Conservation (phyloP, 1,284 basidiomycete genomes). For the Ustilago curta region DNA sequence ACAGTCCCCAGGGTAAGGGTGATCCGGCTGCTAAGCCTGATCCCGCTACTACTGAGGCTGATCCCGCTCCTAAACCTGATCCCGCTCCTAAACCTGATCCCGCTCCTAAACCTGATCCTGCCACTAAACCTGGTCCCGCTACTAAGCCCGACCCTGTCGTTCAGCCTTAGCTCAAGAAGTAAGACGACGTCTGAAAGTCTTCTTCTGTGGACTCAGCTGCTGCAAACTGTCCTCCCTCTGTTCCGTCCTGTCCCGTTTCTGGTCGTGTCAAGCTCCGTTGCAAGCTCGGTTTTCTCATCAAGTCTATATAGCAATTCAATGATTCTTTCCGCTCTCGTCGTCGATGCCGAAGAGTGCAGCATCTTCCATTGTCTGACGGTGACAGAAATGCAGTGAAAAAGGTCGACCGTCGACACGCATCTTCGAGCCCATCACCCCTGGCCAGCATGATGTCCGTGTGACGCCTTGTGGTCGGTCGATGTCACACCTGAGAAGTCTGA, state of each 20-base stretch:
- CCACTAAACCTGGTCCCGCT: not conserved
- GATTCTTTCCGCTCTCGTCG: no score
- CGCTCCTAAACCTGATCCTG: not conserved
- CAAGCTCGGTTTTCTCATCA: not conserved
- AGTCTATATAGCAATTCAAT: not conserved
- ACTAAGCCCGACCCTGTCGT: no score
- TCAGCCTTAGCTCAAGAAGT: no score
- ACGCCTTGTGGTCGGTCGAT: no score
- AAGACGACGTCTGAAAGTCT: no score
- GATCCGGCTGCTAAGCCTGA: not conserved
- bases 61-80: not conserved
- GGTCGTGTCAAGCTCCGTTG: not conserved
- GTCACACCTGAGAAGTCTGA: no score
- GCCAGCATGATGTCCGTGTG: not conserved
- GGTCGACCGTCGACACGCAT: conserved; percentile 5
- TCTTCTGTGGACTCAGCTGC: no score
- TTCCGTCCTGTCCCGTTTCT: not conserved
- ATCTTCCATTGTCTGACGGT: not conserved
- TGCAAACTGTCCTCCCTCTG: not conserved
- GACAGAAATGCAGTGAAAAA: not conserved
- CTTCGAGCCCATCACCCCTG: not conserved
- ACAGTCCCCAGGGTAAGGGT: not conserved
- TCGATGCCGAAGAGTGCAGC: not conserved
- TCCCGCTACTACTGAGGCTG: no score
- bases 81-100: not conserved